Evolutionary conservation across 1,139 yeast genomes (phyloP).

Genomic region (Taiozyma sp.): DNA sequence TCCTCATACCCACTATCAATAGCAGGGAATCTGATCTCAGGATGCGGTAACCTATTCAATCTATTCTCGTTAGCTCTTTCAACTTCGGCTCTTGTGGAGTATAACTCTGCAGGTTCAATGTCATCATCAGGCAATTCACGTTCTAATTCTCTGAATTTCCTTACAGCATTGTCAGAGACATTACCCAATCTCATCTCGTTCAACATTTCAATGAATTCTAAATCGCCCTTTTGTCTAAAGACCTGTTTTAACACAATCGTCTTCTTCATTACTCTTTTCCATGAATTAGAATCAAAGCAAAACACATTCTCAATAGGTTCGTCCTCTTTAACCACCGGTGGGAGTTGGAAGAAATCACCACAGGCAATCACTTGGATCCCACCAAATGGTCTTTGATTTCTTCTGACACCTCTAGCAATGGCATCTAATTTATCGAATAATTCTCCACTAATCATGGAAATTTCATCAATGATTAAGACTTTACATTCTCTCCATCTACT

Average conservation of each 20-base stretch:
- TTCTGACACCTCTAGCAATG: conserved; percentile 55
- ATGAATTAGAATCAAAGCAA: conserved; percentile 73
- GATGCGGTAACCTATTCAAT: conserved; percentile 38
- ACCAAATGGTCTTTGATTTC: conserved; percentile 64
- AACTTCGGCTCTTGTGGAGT: conserved; percentile 81
- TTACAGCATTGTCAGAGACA: conserved; percentile 49
- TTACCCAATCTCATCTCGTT: conserved; percentile 81
- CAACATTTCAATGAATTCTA: conserved; percentile 73
- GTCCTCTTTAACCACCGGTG: conserved; percentile 59
- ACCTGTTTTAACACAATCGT: conserved; percentile 74
- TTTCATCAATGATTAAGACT: conserved; percentile 79
- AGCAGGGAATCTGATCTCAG: conserved; percentile 51
- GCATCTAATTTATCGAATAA: conserved; percentile 66
- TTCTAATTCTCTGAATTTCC: conserved; percentile 49
- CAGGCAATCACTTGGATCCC: conserved; percentile 83
- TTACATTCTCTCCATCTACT: conserved; percentile 59
- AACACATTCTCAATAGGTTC: conserved; percentile 36
- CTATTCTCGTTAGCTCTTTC: conserved; percentile 66
- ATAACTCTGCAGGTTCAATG: conserved; percentile 82
- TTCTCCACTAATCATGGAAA: conserved; percentile 83
- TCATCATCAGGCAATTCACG: conserved; percentile 65
- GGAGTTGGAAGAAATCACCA: conserved; percentile 90
- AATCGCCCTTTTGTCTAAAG: conserved; percentile 88
- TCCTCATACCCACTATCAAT: conserved; percentile 58
- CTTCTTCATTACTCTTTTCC: conserved; percentile 62